A percentile compares a stretch with the other conserved stretches of the same genome.
These are phyloP conservation scores for Oropetium thomaeum DNA, from an alignment of 176 grass and related monocot genomes.

Conservation along the genomic window DNA sequence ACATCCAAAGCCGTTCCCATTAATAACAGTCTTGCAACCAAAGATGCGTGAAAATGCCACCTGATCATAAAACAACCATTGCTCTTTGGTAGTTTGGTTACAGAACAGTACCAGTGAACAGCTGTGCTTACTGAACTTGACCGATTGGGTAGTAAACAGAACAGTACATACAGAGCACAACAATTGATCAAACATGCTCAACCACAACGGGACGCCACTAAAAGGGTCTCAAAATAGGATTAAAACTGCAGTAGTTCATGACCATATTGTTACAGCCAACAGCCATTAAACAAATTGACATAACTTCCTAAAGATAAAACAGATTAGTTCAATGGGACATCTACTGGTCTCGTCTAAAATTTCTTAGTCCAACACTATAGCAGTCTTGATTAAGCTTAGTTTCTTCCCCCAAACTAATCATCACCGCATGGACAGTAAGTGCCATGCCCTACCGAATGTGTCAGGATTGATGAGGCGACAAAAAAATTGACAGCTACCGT, in stretches of 20 bases:
- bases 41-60: too few relatives aligned
- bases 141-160: too few relatives aligned
- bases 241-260: not conserved
- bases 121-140: too few relatives aligned
- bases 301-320: not conserved
- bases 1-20: too few relatives aligned
- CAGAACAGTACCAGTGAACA: too few relatives aligned
- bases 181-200: not conserved
- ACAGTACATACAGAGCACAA: not conserved
- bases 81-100: too few relatives aligned
- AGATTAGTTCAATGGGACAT: constrained; percentile 6
- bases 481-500: not conserved
- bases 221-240: not conserved
- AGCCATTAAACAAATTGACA: constrained; percentile 13
- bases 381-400: constrained; percentile 5
- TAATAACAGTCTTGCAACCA: too few relatives aligned
- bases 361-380: not conserved
- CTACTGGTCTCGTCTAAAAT: constrained; percentile 8
- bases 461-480: constrained; percentile 4
- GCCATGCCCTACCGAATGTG: constrained; percentile 30
- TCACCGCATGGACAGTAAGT: constrained; percentile 1
- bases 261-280: constrained; percentile 8
- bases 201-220: not conserved
- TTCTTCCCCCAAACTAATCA: constrained; percentile 19
- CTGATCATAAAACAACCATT: too few relatives aligned